phyloP scores from a whole-genome alignment of 441 rosid genomes.

The Populus hybrid region DNA sequence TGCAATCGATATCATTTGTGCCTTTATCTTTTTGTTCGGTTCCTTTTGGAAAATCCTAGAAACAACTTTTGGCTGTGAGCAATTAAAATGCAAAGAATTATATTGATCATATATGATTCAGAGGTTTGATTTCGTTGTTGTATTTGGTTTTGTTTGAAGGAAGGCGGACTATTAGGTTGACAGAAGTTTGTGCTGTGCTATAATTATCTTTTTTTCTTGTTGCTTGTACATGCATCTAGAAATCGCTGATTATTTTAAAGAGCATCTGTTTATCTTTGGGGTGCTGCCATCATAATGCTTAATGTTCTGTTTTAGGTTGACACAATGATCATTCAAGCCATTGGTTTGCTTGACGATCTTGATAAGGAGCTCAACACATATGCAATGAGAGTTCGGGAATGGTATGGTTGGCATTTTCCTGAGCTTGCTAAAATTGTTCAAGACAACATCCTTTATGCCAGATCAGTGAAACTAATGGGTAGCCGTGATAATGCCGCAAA shows the following conservation, averaged over 20 bases:
- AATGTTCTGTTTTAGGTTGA: conserved; percentile 53
- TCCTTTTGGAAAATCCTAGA: not conserved
- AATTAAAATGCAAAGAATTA: too few species aligned
- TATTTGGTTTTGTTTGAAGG: too few species aligned
- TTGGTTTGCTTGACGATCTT: conserved; percentile 87
- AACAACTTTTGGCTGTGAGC: not conserved
- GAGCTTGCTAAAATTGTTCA: conserved; percentile 88
- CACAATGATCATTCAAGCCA: conserved; percentile 93
- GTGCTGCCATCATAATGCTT: not conserved
- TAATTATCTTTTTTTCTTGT: not conserved
- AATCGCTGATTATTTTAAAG: not conserved
- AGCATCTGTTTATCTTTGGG: not conserved
- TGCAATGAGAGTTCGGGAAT: conserved; percentile 91
- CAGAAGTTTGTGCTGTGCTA: not conserved
- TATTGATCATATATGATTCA: not conserved
- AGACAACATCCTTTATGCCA: conserved; percentile 86
- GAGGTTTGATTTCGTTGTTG: not conserved
- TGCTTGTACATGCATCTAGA: not conserved
- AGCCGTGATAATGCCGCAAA: conserved; percentile 74
- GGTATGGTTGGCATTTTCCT: conserved; percentile 99
- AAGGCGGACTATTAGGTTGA: not conserved
- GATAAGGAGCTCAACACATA: conserved; percentile 91
- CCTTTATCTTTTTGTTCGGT: not conserved
- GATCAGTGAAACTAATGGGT: conserved; percentile 82
- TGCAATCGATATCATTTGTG: not conserved